Conservation (phyloP, 495 filamentous ascomycete genomes). For the Aspergillus sclerotiicarbonarius region DNA sequence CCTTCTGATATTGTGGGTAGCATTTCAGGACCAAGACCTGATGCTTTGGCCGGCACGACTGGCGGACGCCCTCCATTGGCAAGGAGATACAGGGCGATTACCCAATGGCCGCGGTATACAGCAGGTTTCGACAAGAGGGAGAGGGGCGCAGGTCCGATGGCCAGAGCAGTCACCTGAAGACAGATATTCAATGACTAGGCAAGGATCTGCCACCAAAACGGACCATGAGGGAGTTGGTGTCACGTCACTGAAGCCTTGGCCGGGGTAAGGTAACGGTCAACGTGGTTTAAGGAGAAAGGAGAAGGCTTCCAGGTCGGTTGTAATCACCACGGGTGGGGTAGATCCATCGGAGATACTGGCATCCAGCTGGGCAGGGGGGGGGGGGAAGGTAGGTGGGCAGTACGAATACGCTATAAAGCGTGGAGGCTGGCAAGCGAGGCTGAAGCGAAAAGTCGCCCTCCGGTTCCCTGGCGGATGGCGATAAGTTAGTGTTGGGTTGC, state of each 20-base stretch:
- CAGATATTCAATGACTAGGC: background rate
- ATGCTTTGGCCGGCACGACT: constrained; percentile 79
- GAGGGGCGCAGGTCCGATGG: background rate
- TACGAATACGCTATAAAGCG: background rate
- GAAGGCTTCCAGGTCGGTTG: constrained; percentile 6
- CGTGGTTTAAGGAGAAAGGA: constrained; percentile 9
- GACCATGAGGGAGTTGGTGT: background rate
- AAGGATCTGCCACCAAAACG: background rate
- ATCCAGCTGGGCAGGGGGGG: constrained; percentile 8
- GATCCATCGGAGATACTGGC: constrained; percentile 15
- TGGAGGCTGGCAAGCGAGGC: constrained; percentile 10
- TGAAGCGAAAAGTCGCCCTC: constrained; percentile 2
- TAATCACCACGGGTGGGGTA: constrained; percentile 17
- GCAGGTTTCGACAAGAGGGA: background rate
- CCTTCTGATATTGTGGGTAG: constrained; percentile 86
- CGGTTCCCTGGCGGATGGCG: background rate
- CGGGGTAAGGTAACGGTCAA: constrained; percentile 8
- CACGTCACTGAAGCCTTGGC: background rate
- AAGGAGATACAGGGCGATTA: constrained; percentile 4
- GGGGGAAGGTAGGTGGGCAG: constrained; percentile 5
- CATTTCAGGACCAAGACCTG: constrained; percentile 91
- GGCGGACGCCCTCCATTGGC: constrained; percentile 59
- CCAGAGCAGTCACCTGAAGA: background rate
- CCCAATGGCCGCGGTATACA: background rate
- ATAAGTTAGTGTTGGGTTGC: constrained; percentile 2